Conservation (phyloP, 2,329 filamentous ascomycete species). For the Gyromitra esculenta region DNA sequence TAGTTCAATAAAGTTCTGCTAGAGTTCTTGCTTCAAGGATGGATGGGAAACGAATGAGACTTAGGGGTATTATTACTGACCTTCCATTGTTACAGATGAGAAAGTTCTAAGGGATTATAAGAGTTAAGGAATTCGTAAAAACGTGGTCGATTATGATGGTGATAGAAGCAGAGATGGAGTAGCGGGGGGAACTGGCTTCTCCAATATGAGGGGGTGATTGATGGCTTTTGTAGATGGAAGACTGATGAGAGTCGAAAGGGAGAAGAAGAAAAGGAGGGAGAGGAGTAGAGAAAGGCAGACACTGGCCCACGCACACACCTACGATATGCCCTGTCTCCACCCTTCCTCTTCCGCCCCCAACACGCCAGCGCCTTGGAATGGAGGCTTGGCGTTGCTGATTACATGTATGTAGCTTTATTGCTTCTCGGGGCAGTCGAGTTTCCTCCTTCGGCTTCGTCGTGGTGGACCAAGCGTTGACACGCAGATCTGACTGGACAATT, state of each 20-base stretch:
- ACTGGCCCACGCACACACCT: slow-evolving; percentile 40
- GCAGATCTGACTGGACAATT: slow-evolving; percentile 44
- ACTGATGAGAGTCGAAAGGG: slow-evolving; percentile 55
- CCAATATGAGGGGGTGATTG: slow-evolving; percentile 45
- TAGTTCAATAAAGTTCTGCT: slow-evolving; percentile 59
- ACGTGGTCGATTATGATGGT: slow-evolving; percentile 58
- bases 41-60: slow-evolving; percentile 37
- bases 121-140: slow-evolving; percentile 58
- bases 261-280: slow-evolving; percentile 56
- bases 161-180: slow-evolving; percentile 56
- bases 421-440: slow-evolving; percentile 44
- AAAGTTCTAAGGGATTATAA: slow-evolving; percentile 50
- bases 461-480: slow-evolving; percentile 45
- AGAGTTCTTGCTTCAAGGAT: slow-evolving; percentile 27
- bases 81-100: slow-evolving; percentile 60
- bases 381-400: slow-evolving; percentile 30
- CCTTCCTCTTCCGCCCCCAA: slow-evolving; percentile 46
- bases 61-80: slow-evolving; percentile 58
- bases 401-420: too few relatives aligned
- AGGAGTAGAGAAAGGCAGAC: slow-evolving; percentile 48
- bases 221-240: slow-evolving; percentile 57
- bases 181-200: slow-evolving; percentile 54
- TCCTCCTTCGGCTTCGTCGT: slow-evolving; percentile 31
- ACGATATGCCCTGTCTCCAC: slow-evolving; percentile 44
- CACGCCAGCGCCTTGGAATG: slow-evolving; percentile 41